phyloP scores from a whole-genome alignment of 768 basidiomycete species.

The Lentinula guzmanii region DNA sequence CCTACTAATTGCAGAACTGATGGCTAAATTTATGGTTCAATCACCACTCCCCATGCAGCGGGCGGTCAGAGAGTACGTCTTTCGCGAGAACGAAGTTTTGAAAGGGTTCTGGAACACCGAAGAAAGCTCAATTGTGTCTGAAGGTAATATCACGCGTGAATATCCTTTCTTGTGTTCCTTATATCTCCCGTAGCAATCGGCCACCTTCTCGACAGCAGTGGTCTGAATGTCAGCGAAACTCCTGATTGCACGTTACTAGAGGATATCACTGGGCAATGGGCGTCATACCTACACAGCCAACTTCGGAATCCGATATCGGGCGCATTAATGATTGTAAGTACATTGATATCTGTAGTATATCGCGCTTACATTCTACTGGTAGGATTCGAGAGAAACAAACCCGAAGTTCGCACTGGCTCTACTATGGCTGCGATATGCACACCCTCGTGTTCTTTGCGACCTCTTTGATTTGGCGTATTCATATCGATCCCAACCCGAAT shows the following conservation, averaged over 20 bases:
- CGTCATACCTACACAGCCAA: background rate
- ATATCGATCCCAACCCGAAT: background rate
- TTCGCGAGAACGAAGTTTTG: background rate
- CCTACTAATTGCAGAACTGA: background rate
- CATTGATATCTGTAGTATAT: background rate
- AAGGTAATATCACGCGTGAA: background rate
- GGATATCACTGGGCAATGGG: background rate
- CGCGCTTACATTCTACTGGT: background rate
- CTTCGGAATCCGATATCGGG: background rate
- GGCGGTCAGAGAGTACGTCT: background rate
- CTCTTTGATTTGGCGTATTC: slow-evolving; percentile 34
- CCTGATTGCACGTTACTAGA: background rate
- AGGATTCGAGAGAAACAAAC: background rate
- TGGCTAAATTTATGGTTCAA: background rate
- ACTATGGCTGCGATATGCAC: slow-evolving; percentile 56
- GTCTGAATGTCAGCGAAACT: background rate
- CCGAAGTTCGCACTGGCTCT: slow-evolving; percentile 20
- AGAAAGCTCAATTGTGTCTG: background rate
- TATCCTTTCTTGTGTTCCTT: background rate
- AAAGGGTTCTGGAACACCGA: background rate
- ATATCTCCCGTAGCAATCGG: background rate
- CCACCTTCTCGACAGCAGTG: background rate
- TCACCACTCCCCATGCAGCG: background rate
- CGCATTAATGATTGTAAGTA: background rate
- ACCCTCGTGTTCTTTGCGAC: slow-evolving; percentile 30